These are phyloP conservation scores for Zostera marina DNA, from an alignment of 116 monocot genomes.

Conservation along the genomic window DNA sequence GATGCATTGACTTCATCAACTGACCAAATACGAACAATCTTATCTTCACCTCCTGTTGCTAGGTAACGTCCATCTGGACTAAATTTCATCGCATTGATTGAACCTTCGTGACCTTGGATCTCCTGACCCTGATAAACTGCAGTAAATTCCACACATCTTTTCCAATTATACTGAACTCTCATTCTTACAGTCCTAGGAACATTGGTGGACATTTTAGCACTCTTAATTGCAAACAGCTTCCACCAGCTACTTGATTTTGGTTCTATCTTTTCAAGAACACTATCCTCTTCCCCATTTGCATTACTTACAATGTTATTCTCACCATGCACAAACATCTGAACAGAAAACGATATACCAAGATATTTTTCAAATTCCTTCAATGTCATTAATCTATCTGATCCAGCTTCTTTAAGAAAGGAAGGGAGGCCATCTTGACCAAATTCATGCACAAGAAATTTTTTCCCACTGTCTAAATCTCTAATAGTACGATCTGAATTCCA, in stretches of 20 bases:
- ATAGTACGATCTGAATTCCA: conserved; percentile 19
- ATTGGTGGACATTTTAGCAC: conserved; percentile 4
- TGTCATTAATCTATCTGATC: conserved; percentile 25
- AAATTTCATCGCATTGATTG: conserved; percentile 52
- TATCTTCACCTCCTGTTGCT: conserved; percentile 75
- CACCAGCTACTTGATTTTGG: conserved; percentile 34
- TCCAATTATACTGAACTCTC: conserved; percentile 25
- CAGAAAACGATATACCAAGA: conserved; percentile 24
- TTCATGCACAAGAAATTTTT: conserved; percentile 25
- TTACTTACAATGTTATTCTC: not conserved
- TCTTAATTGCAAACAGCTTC: conserved; percentile 21
- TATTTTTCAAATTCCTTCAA: conserved; percentile 31
- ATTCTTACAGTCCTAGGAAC: conserved; percentile 16
- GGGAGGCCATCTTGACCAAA: conserved; percentile 13
- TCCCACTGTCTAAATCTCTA: conserved; percentile 45
- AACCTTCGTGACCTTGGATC: conserved; percentile 57
- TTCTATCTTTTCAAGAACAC: conserved; percentile 2
- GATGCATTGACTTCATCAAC: conserved; percentile 37
- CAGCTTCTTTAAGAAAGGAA: conserved; percentile 31
- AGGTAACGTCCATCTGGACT: conserved; percentile 45
- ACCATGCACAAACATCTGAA: conserved; percentile 22
- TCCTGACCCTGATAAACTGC: conserved; percentile 47
- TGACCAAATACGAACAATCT: conserved; percentile 46
- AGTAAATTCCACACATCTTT: conserved; percentile 32
- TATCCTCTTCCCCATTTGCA: conserved; percentile 4